A percentile compares a stretch with the other conserved stretches of the same genome.
phyloP scores from a whole-genome alignment of 2,329 filamentous ascomycete species.

The Sporothrix brunneoviolacea region DNA sequence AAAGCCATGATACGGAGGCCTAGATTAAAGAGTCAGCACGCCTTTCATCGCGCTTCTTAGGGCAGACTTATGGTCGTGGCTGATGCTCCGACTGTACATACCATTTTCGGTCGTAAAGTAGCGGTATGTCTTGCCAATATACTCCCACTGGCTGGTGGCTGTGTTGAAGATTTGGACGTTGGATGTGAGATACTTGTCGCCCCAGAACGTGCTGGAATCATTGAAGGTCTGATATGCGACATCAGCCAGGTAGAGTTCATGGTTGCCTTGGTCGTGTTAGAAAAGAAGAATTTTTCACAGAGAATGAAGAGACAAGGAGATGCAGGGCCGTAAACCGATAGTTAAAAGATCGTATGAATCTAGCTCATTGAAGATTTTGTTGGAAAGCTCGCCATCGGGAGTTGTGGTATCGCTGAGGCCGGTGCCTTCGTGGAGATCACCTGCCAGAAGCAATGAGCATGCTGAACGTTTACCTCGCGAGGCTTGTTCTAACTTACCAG shows the following conservation, averaged over 20 bases:
- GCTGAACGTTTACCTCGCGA: neutral
- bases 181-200: conserved; percentile 38
- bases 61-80: no score
- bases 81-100: neutral
- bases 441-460: conserved; percentile 17
- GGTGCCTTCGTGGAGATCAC: conserved; percentile 59
- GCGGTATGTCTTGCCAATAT: conserved; percentile 37
- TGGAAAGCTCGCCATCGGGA: conserved; percentile 49
- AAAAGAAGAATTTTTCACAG: no score
- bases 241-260: conserved; percentile 58
- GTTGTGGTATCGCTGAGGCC: conserved; percentile 55
- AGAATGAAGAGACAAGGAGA: no score
- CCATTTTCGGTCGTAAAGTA: conserved; percentile 36
- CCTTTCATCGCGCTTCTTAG: no score
- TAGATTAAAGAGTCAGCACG: no score
- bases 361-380: conserved; percentile 36
- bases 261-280: conserved; percentile 42
- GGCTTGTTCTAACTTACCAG: conserved; percentile 41
- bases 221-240: conserved; percentile 56
- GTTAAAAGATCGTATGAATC: conserved; percentile 36
- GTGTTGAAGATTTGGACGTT: conserved; percentile 38
- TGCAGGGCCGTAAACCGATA: conserved; percentile 27
- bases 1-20: conserved; percentile 40
- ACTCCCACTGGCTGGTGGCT: conserved; percentile 32
- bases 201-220: conserved; percentile 51